These are phyloP conservation scores for Paecilomyces dactylethromorphus DNA, from an alignment of 2,329 filamentous ascomycete species.

Conservation along the genomic window DNA sequence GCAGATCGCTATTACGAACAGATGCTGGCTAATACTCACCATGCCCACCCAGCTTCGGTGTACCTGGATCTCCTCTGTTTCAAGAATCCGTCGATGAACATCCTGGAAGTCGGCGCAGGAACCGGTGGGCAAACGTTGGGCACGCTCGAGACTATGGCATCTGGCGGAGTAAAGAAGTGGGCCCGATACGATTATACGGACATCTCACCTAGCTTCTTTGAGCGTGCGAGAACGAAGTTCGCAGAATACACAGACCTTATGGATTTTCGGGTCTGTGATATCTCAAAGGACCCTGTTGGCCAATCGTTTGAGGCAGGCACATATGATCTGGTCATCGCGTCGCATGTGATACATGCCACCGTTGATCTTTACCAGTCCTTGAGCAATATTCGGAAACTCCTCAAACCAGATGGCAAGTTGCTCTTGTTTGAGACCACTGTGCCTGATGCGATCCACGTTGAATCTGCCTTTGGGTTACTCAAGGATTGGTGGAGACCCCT, in stretches of 20 bases:
- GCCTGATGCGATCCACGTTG: conserved; percentile 9
- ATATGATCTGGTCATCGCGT: conserved; percentile 29
- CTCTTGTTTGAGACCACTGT: conserved; percentile 36
- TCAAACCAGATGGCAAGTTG: conserved; percentile 40
- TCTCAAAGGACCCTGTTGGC: conserved; percentile 16
- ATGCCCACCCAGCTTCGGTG: too few relatives aligned
- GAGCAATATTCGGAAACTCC: conserved; percentile 17
- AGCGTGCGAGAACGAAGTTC: conserved; percentile 4
- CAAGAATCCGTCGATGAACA: too few relatives aligned
- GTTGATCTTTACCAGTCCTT: conserved; percentile 14
- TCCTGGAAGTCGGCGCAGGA: conserved; percentile 32
- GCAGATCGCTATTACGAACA: too few relatives aligned
- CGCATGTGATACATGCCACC: conserved; percentile 30
- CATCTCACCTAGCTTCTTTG: conserved; percentile 13
- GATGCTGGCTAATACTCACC: too few relatives aligned
- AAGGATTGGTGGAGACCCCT: conserved; percentile 41
- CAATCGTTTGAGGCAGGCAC: conserved; percentile 21
- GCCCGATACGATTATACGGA: conserved; percentile 14
- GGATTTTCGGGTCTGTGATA: conserved; percentile 22
- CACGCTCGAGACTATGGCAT: conserved; percentile 26
- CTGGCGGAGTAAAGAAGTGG: not conserved
- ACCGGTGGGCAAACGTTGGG: conserved; percentile 36
- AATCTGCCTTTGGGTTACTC: conserved; percentile 25
- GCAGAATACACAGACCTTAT: conserved; percentile 5
- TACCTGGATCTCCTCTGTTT: too few relatives aligned